Evolutionary conservation across 768 basidiomycete genomes (phyloP), one percentile per base, ranked within the genome.

Genomic region (Suillus americanus): DNA sequence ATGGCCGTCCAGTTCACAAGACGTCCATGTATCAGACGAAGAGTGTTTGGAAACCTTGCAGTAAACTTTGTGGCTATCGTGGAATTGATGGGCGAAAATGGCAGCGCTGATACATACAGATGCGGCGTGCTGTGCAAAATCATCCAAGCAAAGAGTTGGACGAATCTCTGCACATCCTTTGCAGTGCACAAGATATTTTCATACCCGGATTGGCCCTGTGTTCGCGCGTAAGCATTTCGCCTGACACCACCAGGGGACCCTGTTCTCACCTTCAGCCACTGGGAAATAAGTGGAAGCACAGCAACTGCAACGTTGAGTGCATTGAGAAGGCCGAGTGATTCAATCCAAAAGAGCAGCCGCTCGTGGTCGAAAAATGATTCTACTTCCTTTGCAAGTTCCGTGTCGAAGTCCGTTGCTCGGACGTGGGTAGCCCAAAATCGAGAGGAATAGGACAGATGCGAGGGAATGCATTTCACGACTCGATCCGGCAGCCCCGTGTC

Each of bases 71-170:
- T 38, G 13, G 38, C 38, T 38, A 38, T 38, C 38, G 38, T 38
- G 38, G 38, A 38, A 18, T 63, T 62, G 51, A 5, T 23, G 25
- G 72, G 72, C 25, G 67, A 56, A 61, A 74, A 73, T 28, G 72
- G 69, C 20, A 74, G 40, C 1, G 67, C 71, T 35, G 71, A 73
- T 20, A 72, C 20, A 62, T 73, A 73, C 6, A 73, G 66, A 51
- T 73, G 72, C 2, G 72, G 72, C 3, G 63, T 65, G 64, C 67
- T 69, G 33, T 68, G 62, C 16, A 63, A n/a, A 9, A 72, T 69
- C 6, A 60, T 38, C 33, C 25, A 28, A n/a, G 9, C 50, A 53
- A 73, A 73, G 1, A 54, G 35, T n/a, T 46, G 28, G 6, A 71
- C 61, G 60, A 71, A 71, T 55, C 61, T 62, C 3, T 38, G 28